phyloP scores from a whole-genome alignment of 2,329 filamentous ascomycete genomes.

The Coniosporium tulheliwenetii region DNA sequence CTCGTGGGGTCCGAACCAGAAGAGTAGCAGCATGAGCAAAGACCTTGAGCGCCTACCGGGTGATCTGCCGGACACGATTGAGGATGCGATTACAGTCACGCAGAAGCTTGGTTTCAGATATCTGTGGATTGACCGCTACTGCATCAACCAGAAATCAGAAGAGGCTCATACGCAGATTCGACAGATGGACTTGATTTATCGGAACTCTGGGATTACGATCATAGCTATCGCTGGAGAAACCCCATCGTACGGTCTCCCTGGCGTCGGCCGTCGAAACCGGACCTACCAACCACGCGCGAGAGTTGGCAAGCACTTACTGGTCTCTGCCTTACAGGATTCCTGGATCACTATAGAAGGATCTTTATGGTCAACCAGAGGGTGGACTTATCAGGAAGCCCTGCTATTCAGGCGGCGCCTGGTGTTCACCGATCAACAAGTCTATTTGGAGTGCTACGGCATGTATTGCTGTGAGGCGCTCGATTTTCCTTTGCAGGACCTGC shows the following conservation, averaged over 20 bases:
- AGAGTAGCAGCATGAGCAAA: not conserved
- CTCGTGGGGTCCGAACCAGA: not conserved
- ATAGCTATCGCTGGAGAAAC: constrained; percentile 1
- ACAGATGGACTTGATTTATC: constrained; percentile 3
- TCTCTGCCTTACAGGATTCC: not conserved
- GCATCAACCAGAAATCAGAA: not conserved
- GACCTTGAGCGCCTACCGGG: not conserved
- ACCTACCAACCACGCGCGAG: not conserved
- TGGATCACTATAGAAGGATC: not conserved
- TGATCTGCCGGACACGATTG: not conserved
- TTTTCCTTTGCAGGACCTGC: no score
- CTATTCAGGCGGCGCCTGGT: constrained; percentile 3
- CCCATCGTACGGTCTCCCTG: constrained; percentile 1
- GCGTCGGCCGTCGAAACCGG: not conserved
- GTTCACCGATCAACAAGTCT: constrained; percentile 3
- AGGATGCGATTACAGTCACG: not conserved
- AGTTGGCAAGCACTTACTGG: not conserved
- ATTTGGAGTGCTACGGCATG: constrained; percentile 3
- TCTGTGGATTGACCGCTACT: constrained; percentile 1
- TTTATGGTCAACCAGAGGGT: constrained; percentile 2
- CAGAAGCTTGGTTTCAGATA: not conserved
- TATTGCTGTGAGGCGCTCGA: not conserved
- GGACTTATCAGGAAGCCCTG: constrained; percentile 5
- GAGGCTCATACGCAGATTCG: not conserved
- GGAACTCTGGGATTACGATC: constrained; percentile 2